Base-by-base conservation (phyloP, 2,329 filamentous ascomycete genomes). In the Aotearoamyces nothofagi region DNA sequence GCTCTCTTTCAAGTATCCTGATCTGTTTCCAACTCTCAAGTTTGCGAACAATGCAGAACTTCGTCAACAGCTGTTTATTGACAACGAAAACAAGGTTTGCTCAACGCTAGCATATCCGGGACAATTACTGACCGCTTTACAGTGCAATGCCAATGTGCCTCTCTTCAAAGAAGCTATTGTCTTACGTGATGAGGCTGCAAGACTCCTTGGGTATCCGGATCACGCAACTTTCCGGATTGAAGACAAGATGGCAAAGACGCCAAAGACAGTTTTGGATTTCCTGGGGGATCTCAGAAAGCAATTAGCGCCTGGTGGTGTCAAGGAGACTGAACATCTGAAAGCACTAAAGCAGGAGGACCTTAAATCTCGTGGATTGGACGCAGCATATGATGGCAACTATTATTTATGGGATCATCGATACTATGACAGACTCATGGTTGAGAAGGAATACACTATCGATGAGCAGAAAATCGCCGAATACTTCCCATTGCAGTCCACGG, bases 351-450 rank as follows among this genome's bases (percentile, higher is more conserved):
- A 78, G 55, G 60, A 65, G 31, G 76, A 84, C 39, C 60, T 69
- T 30, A 63, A 70, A 42, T 58, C 64, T 12, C 64, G 72, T 15
- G 66, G 66, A 6, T 42, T 72, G 5, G 47, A 50, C 5, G 47
- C 53, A 25, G 54, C 61, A 3, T 64, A 67, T 30, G 76, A 81
- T 41, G 70, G 66, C 27, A 71, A 72, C 41, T 83, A 86, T 51
- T 87, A 80, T 51, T 66, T 86, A 22, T 90, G 82, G 81, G 81
- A 90, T 41, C 67, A 79, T 46, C 64, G 78, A 23, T 90, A 72
- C 55, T 90, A 87, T 52, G 77, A 82, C 41, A 72, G 78, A 5
- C 58, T 86, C 47, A 77, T 84, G 68, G 69, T 84, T 22, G 78
- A 87, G 57, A 69, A 78, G 47, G 77, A 87, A 46, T 87, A 74